Conservation (phyloP, 345 rosid genomes). For the Citrus inodora region DNA sequence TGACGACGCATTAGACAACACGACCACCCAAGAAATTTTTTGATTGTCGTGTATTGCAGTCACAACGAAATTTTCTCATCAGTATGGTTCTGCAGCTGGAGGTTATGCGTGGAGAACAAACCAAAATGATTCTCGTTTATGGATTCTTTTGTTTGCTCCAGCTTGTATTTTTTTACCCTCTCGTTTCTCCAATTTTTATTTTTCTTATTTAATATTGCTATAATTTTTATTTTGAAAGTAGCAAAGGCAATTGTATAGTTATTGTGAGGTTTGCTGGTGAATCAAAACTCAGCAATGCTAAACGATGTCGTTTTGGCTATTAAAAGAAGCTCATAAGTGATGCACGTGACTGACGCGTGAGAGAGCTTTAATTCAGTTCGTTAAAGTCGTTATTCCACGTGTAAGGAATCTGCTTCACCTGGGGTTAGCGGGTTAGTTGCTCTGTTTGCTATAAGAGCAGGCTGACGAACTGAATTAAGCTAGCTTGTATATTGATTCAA, state of each 20-base stretch:
- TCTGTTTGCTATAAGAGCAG: too few relatives aligned
- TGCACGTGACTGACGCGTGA: too few relatives aligned
- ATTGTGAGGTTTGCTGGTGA: too few relatives aligned
- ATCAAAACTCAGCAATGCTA: too few relatives aligned
- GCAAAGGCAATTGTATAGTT: not conserved
- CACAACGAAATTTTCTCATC: slow-evolving; percentile 18
- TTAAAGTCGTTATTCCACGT: too few relatives aligned
- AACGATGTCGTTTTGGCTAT: too few relatives aligned
- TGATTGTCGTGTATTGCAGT: slow-evolving; percentile 29
- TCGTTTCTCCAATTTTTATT: not conserved
- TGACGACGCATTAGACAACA: slow-evolving; percentile 73
- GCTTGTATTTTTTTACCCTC: slow-evolving; percentile 37
- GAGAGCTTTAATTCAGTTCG: too few relatives aligned
- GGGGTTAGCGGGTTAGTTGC: too few relatives aligned
- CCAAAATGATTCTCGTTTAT: slow-evolving; percentile 32
- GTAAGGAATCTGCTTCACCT: too few relatives aligned
- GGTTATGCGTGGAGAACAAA: slow-evolving; percentile 20
- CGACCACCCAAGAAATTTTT: slow-evolving; percentile 34
- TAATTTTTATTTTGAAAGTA: not conserved
- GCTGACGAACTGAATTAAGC: too few relatives aligned
- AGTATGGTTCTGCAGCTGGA: slow-evolving; percentile 22
- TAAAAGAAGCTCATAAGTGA: too few relatives aligned
- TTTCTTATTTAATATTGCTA: not conserved
- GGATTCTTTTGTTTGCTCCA: slow-evolving; percentile 50
- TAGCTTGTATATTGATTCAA: too few relatives aligned